phyloP scores from a whole-genome alignment of 2,329 filamentous ascomycete genomes.

The Thielaviopsis populi region DNA sequence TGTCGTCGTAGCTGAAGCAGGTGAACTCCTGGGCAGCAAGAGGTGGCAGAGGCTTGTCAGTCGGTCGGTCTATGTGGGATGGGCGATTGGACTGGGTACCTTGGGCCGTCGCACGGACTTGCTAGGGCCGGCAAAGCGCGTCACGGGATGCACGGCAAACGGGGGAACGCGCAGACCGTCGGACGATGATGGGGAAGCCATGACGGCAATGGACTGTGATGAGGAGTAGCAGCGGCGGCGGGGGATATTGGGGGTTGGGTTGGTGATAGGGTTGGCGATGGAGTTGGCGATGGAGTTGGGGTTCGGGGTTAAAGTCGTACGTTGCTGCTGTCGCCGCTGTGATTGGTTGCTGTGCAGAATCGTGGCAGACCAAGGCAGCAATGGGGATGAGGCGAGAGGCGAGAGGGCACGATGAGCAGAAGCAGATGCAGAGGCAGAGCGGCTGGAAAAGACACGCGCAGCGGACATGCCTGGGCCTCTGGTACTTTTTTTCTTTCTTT shows the following conservation, averaged over 20 bases:
- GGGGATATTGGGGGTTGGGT: neutral
- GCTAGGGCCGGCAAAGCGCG: slow-evolving; percentile 51
- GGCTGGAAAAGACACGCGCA: neutral
- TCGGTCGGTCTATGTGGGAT: neutral
- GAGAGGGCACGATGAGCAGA: neutral
- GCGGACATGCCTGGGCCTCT: neutral
- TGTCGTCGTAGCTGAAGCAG: slow-evolving; percentile 81
- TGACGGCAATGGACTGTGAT: neutral
- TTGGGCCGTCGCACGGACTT: slow-evolving; percentile 61
- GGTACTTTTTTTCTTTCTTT: neutral
- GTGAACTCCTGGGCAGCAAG: slow-evolving; percentile 55
- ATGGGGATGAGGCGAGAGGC: neutral
- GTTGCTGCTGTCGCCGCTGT: neutral
- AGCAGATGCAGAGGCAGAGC: neutral
- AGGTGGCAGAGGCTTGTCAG: neutral
- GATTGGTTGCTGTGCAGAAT: neutral
- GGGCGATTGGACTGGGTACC: slow-evolving; percentile 27
- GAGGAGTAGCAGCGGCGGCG: neutral
- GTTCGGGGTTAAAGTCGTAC: too few species aligned
- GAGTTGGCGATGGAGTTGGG: too few species aligned
- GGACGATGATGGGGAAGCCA: neutral
- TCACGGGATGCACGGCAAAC: slow-evolving; percentile 55
- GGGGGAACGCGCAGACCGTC: neutral
- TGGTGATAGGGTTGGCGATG: too few species aligned
- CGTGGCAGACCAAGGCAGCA: neutral